A percentile compares a stretch with the other conserved stretches of the same genome.
Conservation (phyloP, 345 rosid species). For the Aethionema arabicum region DNA sequence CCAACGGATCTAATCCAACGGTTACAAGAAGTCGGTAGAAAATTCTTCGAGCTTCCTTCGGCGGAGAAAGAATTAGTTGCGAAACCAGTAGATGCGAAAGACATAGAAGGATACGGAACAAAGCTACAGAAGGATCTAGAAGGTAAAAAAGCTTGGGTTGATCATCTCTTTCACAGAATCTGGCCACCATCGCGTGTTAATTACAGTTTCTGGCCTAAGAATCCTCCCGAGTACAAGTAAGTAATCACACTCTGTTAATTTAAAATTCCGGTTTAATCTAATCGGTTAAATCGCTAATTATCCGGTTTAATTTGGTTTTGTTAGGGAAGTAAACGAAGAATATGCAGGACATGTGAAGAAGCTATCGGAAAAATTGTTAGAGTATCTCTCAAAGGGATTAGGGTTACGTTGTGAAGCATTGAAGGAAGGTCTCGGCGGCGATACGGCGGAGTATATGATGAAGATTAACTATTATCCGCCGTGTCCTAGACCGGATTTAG, state of each 20-base stretch:
- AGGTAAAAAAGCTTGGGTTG: constrained; percentile 73
- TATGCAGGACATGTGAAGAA: constrained; percentile 46
- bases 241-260: not conserved
- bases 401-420: constrained; percentile 51
- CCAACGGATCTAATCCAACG: constrained; percentile 47
- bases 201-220: constrained; percentile 68
- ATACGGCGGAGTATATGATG: constrained; percentile 54
- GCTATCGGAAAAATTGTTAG: constrained; percentile 54
- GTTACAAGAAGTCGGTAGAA: constrained; percentile 55
- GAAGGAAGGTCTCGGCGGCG: constrained; percentile 64
- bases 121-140: constrained; percentile 50
- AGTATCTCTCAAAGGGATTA: constrained; percentile 55
- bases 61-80: constrained; percentile 63
- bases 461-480: constrained; percentile 91
- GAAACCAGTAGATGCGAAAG: constrained; percentile 40
- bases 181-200: constrained; percentile 71
- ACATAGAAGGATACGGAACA: constrained; percentile 70
- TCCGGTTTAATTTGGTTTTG: not conserved
- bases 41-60: constrained; percentile 66
- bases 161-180: constrained; percentile 74
- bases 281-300: not conserved
- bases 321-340: constrained; percentile 78
- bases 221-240: constrained; percentile 72
- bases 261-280: not conserved
- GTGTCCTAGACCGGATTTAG: constrained; percentile 83